phyloP scores from a whole-genome alignment of 352 stramenopile genomes.

The Thraustochytrium striatum region DNA sequence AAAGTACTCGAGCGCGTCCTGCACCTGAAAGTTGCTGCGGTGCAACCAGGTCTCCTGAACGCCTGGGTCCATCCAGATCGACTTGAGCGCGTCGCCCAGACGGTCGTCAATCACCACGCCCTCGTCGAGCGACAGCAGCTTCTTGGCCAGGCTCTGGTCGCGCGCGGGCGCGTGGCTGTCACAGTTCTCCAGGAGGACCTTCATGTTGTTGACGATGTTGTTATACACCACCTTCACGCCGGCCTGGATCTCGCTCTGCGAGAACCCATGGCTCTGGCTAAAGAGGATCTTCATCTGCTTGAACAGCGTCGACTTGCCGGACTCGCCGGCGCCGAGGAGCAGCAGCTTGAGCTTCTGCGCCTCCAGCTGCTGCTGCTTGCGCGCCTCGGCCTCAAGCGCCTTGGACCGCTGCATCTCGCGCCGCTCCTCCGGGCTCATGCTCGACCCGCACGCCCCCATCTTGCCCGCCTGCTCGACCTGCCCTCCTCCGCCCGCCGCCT shows the following conservation, averaged over 20 bases:
- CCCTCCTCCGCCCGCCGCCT: neutral
- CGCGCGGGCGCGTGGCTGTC: conserved; percentile 11
- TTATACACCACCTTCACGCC: conserved; percentile 37
- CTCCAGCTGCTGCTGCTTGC: conserved; percentile 38
- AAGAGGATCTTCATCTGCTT: conserved; percentile 68
- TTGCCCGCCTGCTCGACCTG: neutral
- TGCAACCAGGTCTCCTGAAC: conserved; percentile 82
- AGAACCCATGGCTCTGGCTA: conserved; percentile 46
- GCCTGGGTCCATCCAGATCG: conserved; percentile 82
- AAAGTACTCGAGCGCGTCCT: conserved; percentile 94
- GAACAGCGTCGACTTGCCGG: conserved; percentile 61
- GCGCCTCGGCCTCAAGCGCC: neutral
- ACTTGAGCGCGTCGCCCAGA: conserved; percentile 52
- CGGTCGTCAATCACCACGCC: conserved; percentile 13
- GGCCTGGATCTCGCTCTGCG: conserved; percentile 9
- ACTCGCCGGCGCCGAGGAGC: conserved; percentile 59
- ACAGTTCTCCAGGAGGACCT: conserved; percentile 1
- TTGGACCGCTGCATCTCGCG: neutral
- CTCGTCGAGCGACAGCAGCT: conserved; percentile 26
- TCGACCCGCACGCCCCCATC: conserved; percentile 10
- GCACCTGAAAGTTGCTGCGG: conserved; percentile 87
- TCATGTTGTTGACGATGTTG: conserved; percentile 42
- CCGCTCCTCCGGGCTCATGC: conserved; percentile 18
- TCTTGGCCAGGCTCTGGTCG: conserved; percentile 30
- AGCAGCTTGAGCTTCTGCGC: conserved; percentile 60